Conservation (phyloP, 2,329 filamentous ascomycete genomes). For the Emmonsiellopsis sp. region DNA sequence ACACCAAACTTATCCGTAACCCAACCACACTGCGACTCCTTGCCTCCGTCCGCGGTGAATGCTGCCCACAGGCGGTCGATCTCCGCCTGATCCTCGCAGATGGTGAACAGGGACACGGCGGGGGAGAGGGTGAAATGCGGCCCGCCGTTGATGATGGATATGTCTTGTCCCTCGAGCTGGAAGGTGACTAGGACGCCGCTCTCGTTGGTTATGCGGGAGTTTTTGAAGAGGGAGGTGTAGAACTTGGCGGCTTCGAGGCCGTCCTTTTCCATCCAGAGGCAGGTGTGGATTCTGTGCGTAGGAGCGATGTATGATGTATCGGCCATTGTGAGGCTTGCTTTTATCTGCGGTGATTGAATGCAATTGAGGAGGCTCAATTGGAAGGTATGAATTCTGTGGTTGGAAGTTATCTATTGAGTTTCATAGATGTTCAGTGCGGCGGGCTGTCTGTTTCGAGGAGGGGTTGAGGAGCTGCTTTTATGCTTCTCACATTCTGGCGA, state of each 20-base stretch:
- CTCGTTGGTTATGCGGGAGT: conserved; percentile 22
- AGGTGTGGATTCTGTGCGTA: conserved; percentile 13
- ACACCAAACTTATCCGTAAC: conserved; percentile 39
- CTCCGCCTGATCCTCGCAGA: conserved; percentile 39
- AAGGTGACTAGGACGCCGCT: conserved; percentile 28
- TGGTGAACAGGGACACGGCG: conserved; percentile 37
- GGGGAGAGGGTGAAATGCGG: conserved; percentile 32
- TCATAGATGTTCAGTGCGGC: too few relatives aligned
- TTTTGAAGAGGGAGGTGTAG: conserved; percentile 17
- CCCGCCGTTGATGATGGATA: conserved; percentile 39
- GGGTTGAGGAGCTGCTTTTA: not conserved
- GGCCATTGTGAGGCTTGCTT: not conserved
- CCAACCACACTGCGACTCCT: conserved; percentile 37
- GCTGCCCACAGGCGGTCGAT: conserved; percentile 41
- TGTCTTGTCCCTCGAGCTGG: conserved; percentile 31
- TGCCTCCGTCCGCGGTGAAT: conserved; percentile 34
- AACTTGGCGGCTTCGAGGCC: conserved; percentile 17
- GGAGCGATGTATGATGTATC: not conserved
- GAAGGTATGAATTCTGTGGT: not conserved
- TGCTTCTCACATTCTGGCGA: not conserved
- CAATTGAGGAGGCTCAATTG: not conserved
- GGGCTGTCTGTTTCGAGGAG: not conserved
- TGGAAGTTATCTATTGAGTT: too few relatives aligned
- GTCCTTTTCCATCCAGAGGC: conserved; percentile 18
- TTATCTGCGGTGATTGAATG: not conserved